Evolutionary conservation across 2,329 filamentous ascomycete species (phyloP).

Genomic region (Talaromyces sp.): DNA sequence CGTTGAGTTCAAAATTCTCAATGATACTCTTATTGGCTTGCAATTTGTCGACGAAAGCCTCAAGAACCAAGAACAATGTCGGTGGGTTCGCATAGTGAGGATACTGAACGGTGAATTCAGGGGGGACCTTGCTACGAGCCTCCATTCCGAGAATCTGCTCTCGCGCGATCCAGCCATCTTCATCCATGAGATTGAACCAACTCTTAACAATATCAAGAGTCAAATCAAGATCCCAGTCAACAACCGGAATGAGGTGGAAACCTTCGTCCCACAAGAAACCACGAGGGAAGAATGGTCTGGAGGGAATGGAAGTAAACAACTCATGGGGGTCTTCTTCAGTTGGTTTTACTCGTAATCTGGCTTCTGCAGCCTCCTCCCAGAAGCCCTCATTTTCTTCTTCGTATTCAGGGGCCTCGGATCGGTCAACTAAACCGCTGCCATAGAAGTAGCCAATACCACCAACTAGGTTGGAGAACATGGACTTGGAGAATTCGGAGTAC

Average conservation of each 20-base stretch:
- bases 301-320: conserved; percentile 87
- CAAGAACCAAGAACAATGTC: conserved; percentile 85
- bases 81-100: conserved; percentile 97
- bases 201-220: conserved; percentile 83
- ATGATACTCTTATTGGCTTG: conserved; percentile 43
- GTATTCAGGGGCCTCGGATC: conserved; percentile 87
- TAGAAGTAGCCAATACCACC: conserved; percentile 96
- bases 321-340: conserved; percentile 77
- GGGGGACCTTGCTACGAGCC: conserved; percentile 89
- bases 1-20: conserved; percentile 24
- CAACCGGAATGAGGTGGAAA: conserved; percentile 85
- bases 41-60: conserved; percentile 77
- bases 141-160: conserved; percentile 93
- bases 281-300: conserved; percentile 89
- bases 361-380: conserved; percentile 86
- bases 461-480: conserved; percentile 88
- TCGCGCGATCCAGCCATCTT: conserved; percentile 94
- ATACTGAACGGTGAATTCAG: conserved; percentile 92
- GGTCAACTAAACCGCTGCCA: conserved; percentile 81
- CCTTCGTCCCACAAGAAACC: conserved; percentile 98
- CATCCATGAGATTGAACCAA: conserved; percentile 95
- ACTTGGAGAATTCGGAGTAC: conserved; percentile 77
- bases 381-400: conserved; percentile 94
- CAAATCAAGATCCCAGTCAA: conserved; percentile 92
- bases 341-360: conserved; percentile 65